These are phyloP conservation scores for Arthrinium phaeospermum DNA, from an alignment of 2,329 filamentous ascomycete genomes.

Conservation along the genomic window DNA sequence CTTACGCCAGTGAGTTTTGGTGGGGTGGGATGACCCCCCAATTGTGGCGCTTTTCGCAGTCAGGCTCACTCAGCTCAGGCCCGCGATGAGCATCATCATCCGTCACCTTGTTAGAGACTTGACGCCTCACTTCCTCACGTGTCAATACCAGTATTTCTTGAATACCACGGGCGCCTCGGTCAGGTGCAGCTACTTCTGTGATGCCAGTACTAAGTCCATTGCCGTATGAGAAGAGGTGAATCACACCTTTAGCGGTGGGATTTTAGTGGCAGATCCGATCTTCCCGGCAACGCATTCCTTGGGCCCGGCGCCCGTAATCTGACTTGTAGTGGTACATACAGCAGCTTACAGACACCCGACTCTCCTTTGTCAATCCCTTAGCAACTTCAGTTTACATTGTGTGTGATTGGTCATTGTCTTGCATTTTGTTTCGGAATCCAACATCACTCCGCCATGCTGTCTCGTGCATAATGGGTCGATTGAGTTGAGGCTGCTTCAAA, in stretches of 20 bases:
- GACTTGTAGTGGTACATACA: neutral
- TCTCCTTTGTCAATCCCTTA: neutral
- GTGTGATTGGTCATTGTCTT: neutral
- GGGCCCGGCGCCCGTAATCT: neutral
- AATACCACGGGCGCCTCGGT: neutral
- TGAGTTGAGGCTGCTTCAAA: conserved; percentile 14
- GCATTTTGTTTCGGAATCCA: neutral
- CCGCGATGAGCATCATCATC: neutral
- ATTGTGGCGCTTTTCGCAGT: neutral
- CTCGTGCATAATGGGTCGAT: neutral
- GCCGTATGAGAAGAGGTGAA: neutral
- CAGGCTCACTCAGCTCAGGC: conserved; percentile 2
- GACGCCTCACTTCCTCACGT: neutral
- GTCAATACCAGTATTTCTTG: neutral
- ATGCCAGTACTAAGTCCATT: neutral
- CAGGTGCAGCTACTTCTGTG: neutral
- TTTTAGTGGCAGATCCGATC: neutral
- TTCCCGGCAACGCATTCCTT: neutral
- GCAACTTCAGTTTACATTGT: neutral
- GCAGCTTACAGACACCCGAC: neutral
- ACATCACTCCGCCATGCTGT: neutral
- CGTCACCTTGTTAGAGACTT: neutral
- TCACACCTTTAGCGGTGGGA: neutral
- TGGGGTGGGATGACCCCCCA: conserved; percentile 4
- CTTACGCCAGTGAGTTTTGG: conserved; percentile 15